Evolutionary conservation across 352 stramenopile species (phyloP).

Genomic region (Plasmopara muralis): DNA sequence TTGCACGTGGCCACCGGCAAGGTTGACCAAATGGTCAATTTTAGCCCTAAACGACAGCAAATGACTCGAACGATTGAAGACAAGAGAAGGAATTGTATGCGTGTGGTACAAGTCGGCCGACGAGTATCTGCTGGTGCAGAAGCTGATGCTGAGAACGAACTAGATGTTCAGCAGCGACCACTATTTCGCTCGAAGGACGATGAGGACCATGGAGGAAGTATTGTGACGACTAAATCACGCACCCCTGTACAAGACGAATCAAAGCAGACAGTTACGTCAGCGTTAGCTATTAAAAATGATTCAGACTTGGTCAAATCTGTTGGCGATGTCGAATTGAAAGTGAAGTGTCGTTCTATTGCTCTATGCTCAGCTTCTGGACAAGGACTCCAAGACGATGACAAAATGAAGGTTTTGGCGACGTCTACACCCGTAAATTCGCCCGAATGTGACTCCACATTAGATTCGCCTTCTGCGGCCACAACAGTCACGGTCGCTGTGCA

Average conservation of each 20-base stretch:
- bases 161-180: background rate
- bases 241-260: background rate
- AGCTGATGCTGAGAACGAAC: slow-evolving; percentile 12
- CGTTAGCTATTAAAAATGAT: background rate
- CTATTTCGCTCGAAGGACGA: background rate
- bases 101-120: slow-evolving; percentile 1
- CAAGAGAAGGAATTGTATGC: slow-evolving; percentile 3
- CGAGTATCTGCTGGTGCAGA: slow-evolving; percentile 1
- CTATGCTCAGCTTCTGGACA: background rate
- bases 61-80: slow-evolving; percentile 1
- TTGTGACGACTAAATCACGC: background rate
- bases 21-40: background rate
- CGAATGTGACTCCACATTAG: background rate
- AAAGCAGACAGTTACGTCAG: background rate
- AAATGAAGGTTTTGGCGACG: background rate
- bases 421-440: background rate
- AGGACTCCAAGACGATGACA: background rate
- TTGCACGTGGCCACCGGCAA: slow-evolving; percentile 1
- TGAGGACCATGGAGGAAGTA: background rate
- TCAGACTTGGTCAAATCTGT: background rate
- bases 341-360: background rate
- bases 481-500: background rate
- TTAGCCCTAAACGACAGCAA: slow-evolving; percentile 10
- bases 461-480: background rate
- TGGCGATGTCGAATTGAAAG: background rate